phyloP scores from a whole-genome alignment of 2,329 filamentous ascomycete genomes.

The Colletotrichum sp. region DNA sequence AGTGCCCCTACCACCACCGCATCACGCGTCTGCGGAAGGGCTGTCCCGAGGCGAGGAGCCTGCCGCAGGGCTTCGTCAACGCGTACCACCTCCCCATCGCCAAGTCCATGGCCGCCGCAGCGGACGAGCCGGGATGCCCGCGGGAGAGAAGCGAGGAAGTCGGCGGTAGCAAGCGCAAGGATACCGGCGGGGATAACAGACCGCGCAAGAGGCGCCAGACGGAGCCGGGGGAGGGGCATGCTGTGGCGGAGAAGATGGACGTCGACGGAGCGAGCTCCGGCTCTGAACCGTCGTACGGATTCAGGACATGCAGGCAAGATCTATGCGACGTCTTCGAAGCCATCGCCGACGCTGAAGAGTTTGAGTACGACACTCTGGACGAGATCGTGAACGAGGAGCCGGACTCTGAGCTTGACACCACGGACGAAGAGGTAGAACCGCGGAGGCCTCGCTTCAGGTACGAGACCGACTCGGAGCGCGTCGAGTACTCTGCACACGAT shows the following conservation, averaged over 20 bases:
- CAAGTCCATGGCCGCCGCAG: background rate
- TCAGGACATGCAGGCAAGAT: background rate
- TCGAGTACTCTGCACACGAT: background rate
- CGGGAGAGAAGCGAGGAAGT: background rate
- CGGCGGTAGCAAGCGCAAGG: background rate
- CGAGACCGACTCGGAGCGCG: background rate
- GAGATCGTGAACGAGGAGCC: background rate
- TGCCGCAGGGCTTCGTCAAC: background rate
- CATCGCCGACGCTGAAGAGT: background rate
- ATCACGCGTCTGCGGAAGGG: background rate
- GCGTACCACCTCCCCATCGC: background rate
- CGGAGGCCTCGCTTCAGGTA: background rate
- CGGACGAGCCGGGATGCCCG: background rate
- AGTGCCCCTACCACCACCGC: constrained; percentile 4
- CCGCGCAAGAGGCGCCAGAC: background rate
- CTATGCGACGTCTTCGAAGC: background rate
- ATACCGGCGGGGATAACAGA: background rate
- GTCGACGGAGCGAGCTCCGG: background rate
- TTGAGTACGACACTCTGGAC: background rate
- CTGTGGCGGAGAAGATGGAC: background rate
- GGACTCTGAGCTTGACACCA: background rate
- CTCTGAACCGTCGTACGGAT: background rate
- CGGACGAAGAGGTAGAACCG: background rate
- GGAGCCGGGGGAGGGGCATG: background rate
- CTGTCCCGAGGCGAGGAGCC: background rate